phyloP scores from a whole-genome alignment of 192 early-diverging fungal genomes.

The Gonapodya prolifera region DNA sequence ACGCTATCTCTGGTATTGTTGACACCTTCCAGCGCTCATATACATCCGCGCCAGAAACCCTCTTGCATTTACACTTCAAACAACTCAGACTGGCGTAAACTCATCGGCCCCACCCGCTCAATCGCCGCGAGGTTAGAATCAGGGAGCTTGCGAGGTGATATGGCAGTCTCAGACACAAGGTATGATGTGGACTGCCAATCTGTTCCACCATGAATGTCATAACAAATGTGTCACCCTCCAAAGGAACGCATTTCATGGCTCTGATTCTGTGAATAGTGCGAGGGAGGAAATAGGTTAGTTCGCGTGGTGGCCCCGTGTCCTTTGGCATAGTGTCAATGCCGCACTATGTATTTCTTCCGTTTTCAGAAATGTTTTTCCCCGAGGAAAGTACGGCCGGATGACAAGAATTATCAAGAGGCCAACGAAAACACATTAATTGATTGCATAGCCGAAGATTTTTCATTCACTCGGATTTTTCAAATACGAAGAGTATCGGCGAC shows the following conservation, averaged over 20 bases:
- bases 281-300: background rate
- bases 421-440: too few relatives aligned
- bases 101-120: background rate
- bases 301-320: too few relatives aligned
- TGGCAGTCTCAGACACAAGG: background rate
- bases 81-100: background rate
- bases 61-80: background rate
- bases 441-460: too few relatives aligned
- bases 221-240: too few relatives aligned
- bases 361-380: too few relatives aligned
- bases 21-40: background rate
- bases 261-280: background rate
- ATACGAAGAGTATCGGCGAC: too few relatives aligned
- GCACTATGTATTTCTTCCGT: too few relatives aligned
- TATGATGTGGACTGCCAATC: background rate
- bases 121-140: background rate
- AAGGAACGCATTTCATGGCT: background rate
- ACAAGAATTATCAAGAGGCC: too few relatives aligned
- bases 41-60: background rate
- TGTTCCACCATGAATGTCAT: background rate
- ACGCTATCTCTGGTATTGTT: background rate
- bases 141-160: background rate
- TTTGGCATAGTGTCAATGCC: too few relatives aligned
- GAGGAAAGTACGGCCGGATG: too few relatives aligned
- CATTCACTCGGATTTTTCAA: too few relatives aligned